phyloP scores from a whole-genome alignment of 2,329 filamentous ascomycete species.

The Sclerotinia borealis region DNA sequence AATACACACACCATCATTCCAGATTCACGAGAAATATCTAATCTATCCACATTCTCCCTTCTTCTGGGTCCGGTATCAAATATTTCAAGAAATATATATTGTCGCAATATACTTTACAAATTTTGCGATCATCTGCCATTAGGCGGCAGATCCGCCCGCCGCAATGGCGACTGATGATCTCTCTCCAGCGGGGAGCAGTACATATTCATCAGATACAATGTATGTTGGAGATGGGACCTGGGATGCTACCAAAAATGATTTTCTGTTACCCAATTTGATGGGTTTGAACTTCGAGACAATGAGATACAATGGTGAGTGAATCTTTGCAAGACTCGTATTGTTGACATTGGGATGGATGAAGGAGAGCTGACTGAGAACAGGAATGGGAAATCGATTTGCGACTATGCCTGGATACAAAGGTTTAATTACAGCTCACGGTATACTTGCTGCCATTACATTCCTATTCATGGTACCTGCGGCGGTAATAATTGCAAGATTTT shows the following conservation, averaged over 20 bases:
- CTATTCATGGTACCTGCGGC: conserved; percentile 66
- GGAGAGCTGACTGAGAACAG: conserved; percentile 29
- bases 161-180: conserved; percentile 30
- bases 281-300: conserved; percentile 76
- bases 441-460: conserved; percentile 68
- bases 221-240: conserved; percentile 77
- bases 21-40: background rate
- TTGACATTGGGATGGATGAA: conserved; percentile 14
- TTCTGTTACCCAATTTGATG: conserved; percentile 70
- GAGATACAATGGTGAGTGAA: conserved; percentile 66
- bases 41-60: background rate
- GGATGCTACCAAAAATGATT: conserved; percentile 71
- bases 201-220: conserved; percentile 69
- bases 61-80: background rate
- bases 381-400: conserved; percentile 77
- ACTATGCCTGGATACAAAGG: conserved; percentile 63
- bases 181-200: conserved; percentile 60
- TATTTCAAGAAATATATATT: background rate
- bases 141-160: conserved; percentile 24
- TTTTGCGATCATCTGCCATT: conserved; percentile 8
- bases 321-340: conserved; percentile 16
- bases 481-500: conserved; percentile 70
- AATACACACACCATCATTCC: background rate
- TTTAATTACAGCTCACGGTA: conserved; percentile 64
- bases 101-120: background rate